These are phyloP conservation scores for Vigna reflexopilosa DNA, from an alignment of 306 rosid species.

Conservation along the genomic window DNA sequence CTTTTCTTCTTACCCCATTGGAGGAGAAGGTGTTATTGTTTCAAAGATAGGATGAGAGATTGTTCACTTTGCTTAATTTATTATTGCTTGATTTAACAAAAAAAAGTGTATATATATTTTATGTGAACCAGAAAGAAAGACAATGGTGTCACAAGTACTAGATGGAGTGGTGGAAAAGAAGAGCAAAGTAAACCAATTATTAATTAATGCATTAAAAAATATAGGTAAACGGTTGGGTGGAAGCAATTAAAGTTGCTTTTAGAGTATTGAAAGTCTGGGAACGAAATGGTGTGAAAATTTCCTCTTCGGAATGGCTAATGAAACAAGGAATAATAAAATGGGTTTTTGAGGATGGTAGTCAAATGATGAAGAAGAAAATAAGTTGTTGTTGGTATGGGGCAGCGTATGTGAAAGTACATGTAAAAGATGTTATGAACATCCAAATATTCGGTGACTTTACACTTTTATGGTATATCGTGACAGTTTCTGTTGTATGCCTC, in stretches of 20 bases:
- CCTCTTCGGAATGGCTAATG: neutral
- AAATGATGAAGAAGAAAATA: neutral
- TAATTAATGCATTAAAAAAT: conserved; percentile 38
- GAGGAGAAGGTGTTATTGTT: neutral
- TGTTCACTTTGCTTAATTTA: neutral
- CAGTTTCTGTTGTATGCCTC: neutral
- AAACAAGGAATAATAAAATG: neutral
- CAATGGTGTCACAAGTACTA: conserved; percentile 26
- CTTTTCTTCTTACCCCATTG: neutral
- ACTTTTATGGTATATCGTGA: neutral
- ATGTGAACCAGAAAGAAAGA: neutral
- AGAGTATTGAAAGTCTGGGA: neutral
- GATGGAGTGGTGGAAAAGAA: neutral
- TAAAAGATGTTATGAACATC: neutral
- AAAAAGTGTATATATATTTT: neutral
- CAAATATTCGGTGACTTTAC: conserved; percentile 32
- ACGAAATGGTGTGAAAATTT: conserved; percentile 14
- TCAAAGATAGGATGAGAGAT: neutral
- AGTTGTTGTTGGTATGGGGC: neutral
- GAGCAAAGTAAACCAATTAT: conserved; percentile 18
- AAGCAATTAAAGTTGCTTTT: conserved; percentile 28
- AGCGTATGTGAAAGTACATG: conserved; percentile 14
- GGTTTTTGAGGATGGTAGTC: neutral
- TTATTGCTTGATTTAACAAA: neutral
- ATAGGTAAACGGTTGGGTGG: conserved; percentile 41